Conservation (phyloP, 768 basidiomycete genomes). For the Tulasnella sp. region DNA sequence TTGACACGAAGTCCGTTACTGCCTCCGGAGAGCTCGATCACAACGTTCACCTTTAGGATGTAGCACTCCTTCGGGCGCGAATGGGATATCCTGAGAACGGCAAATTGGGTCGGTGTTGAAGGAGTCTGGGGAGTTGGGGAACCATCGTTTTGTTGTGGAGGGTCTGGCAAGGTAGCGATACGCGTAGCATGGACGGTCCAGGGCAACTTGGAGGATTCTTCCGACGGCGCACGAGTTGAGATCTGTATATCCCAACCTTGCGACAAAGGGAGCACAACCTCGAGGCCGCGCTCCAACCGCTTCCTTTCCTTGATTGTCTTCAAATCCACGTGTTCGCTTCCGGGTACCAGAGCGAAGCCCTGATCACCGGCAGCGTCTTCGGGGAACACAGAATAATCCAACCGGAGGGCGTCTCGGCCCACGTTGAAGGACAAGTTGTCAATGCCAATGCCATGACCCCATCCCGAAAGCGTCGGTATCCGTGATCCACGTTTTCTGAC, state of each 20-base stretch:
- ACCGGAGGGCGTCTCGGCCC: conserved; percentile 65
- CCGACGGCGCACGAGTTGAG: conserved; percentile 57
- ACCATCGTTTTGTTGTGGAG: conserved; percentile 22
- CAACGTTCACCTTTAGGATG: conserved; percentile 65
- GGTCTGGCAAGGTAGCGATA: conserved; percentile 1
- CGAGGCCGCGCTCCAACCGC: conserved; percentile 61
- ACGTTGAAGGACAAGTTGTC: conserved; percentile 69
- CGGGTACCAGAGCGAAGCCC: conserved; percentile 19
- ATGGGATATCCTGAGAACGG: conserved; percentile 58
- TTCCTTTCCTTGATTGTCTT: conserved; percentile 51
- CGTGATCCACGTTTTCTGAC: conserved; percentile 61
- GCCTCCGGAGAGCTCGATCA: conserved; percentile 64
- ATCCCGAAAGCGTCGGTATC: conserved; percentile 62
- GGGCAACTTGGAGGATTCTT: conserved; percentile 55
- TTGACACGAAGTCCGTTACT: conserved; percentile 75
- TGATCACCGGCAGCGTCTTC: conserved; percentile 46
- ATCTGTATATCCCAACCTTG: conserved; percentile 85
- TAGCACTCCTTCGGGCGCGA: conserved; percentile 57
- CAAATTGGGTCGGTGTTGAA: conserved; percentile 31
- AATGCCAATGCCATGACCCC: conserved; percentile 70
- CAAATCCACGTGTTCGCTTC: conserved; percentile 45
- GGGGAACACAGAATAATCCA: conserved; percentile 75
- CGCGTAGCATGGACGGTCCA: conserved; percentile 38
- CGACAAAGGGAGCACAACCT: conserved; percentile 61
- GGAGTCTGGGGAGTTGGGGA: conserved; percentile 38